Conservation (phyloP, 1,284 basidiomycete species). For the Vanrija pseudolonga region DNA sequence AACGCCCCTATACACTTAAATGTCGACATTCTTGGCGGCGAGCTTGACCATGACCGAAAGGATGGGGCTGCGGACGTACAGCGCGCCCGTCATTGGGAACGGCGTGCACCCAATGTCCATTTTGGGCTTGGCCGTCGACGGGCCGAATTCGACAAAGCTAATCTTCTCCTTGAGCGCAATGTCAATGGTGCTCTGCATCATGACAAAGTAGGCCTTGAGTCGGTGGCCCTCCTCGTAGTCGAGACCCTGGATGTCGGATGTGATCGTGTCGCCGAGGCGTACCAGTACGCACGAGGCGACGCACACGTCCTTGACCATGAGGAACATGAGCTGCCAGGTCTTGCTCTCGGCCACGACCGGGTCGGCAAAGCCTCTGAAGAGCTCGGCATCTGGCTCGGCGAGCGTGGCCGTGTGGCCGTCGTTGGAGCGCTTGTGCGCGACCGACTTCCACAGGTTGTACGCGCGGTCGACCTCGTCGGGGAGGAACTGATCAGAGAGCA, state of each 20-base stretch:
- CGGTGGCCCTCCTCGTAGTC: constrained; percentile 7
- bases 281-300: constrained; percentile 9
- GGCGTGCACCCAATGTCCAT: constrained; percentile 8
- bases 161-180: constrained; percentile 6
- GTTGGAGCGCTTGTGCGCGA: constrained; percentile 6
- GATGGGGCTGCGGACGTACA: background rate
- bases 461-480: background rate
- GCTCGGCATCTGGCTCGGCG: constrained; percentile 3
- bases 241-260: constrained; percentile 10
- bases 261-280: constrained; percentile 8
- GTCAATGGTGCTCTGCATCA: constrained; percentile 9
- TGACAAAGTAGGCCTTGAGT: constrained; percentile 13
- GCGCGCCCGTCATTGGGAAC: constrained; percentile 5
- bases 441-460: constrained; percentile 3
- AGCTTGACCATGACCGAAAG: constrained; percentile 1
- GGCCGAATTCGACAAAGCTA: constrained; percentile 14
- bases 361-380: constrained; percentile 1
- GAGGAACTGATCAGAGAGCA: constrained; percentile 1
- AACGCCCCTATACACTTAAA: background rate
- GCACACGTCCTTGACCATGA: constrained; percentile 3
- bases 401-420: constrained; percentile 4
- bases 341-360: background rate
- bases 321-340: constrained; percentile 3
- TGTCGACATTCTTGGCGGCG: constrained; percentile 4
- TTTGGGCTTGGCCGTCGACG: constrained; percentile 9